Evolutionary conservation across 805 yeast genomes (phyloP).

Genomic region (Saccharomycopsis sp.): DNA sequence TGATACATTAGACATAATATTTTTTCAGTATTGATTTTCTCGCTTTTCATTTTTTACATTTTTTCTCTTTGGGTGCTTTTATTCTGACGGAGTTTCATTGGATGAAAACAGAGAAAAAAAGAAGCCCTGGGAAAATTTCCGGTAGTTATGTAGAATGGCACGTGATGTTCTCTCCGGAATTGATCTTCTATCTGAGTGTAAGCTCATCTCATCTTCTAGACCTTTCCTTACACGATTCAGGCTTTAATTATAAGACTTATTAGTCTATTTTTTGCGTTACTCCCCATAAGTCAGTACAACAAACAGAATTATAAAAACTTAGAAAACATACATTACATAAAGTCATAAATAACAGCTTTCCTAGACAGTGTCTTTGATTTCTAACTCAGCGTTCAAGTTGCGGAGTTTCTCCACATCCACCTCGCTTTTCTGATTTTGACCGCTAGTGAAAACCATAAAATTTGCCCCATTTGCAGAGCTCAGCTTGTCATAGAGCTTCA

Average conservation of each 20-base stretch:
- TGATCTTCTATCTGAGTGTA: too few species aligned
- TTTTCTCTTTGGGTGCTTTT: background rate
- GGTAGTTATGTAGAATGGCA: background rate
- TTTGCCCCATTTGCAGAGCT: background rate
- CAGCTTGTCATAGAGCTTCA: constrained; percentile 18
- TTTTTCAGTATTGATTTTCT: background rate
- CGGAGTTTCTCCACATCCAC: background rate
- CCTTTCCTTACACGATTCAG: too few species aligned
- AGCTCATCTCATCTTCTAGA: too few species aligned
- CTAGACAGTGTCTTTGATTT: too few species aligned
- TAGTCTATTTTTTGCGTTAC: too few species aligned
- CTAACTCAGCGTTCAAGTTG: background rate
- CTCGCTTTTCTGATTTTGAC: background rate
- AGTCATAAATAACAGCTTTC: background rate
- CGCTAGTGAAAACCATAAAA: background rate
- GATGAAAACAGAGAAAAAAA: background rate
- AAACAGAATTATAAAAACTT: too few species aligned
- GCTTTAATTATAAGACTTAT: too few species aligned
- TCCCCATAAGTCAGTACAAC: too few species aligned
- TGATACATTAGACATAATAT: too few species aligned
- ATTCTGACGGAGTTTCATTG: background rate
- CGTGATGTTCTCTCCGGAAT: too few species aligned
- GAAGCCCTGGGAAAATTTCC: background rate
- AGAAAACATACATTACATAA: too few species aligned
- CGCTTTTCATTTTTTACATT: background rate